These are phyloP conservation scores for Peronospora belbahrii DNA, from an alignment of 352 stramenopile species.

Conservation along the genomic window DNA sequence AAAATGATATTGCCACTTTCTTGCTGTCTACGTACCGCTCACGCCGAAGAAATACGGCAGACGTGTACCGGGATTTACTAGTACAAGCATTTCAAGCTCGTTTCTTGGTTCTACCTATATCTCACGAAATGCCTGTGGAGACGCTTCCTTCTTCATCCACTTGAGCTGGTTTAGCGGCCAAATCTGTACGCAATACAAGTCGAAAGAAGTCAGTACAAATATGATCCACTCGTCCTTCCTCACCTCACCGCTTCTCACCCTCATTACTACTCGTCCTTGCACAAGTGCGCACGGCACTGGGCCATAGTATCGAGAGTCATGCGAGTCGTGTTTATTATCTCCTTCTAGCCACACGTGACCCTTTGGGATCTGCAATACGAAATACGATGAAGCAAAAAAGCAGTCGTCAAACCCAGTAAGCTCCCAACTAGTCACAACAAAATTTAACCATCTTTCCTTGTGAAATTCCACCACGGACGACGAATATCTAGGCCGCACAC, in stretches of 20 bases:
- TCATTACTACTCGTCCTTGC: conserved; percentile 82
- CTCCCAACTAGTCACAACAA: background rate
- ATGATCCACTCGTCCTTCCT: background rate
- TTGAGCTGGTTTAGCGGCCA: conserved; percentile 71
- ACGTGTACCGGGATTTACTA: no score
- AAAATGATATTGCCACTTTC: no score
- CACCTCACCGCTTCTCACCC: conserved; percentile 36
- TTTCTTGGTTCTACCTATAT: no score
- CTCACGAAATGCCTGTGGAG: conserved; percentile 49
- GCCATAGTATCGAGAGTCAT: conserved; percentile 93
- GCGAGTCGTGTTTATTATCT: conserved; percentile 94
- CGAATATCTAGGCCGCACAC: conserved; percentile 57
- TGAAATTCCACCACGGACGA: conserved; percentile 70
- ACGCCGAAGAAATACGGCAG: no score
- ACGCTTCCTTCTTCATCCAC: conserved; percentile 45
- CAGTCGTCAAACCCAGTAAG: background rate
- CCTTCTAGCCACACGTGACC: conserved; percentile 95
- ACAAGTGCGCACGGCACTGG: conserved; percentile 89
- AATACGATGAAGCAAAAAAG: background rate
- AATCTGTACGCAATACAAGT: conserved; percentile 36
- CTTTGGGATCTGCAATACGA: conserved; percentile 53
- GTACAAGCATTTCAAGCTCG: no score
- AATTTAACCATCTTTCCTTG: conserved; percentile 26
- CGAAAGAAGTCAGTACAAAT: background rate
- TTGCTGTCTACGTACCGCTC: no score